Conservation (phyloP, 2,329 filamentous ascomycete genomes). For the Escovopsis sp. region DNA sequence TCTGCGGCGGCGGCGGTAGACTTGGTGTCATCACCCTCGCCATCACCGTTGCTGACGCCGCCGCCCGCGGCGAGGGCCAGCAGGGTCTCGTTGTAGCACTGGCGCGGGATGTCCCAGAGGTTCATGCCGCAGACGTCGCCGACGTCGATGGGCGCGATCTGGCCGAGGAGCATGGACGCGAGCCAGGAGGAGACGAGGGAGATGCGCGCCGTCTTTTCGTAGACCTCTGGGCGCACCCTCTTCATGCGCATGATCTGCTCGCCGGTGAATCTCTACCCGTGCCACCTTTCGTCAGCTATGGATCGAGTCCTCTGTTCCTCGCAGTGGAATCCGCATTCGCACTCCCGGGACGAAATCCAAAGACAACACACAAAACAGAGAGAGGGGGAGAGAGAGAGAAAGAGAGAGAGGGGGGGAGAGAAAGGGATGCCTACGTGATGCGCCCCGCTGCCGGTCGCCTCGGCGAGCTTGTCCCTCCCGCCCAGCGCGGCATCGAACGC, state of each 20-base stretch:
- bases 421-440: slow-evolving; percentile 59
- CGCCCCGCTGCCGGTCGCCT: slow-evolving; percentile 77
- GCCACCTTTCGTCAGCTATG: background rate
- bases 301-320: too few species aligned
- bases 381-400: slow-evolving; percentile 3
- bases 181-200: slow-evolving; percentile 93
- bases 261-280: slow-evolving; percentile 73
- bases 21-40: too few species aligned
- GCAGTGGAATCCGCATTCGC: too few species aligned
- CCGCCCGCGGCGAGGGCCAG: slow-evolving; percentile 60
- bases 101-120: slow-evolving; percentile 73
- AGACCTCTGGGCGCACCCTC: slow-evolving; percentile 65
- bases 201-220: slow-evolving; percentile 67
- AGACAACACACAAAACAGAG: background rate
- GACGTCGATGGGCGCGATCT: slow-evolving; percentile 79
- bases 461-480: slow-evolving; percentile 51
- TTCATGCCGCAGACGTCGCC: slow-evolving; percentile 95
- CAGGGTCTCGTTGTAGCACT: slow-evolving; percentile 59
- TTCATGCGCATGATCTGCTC: slow-evolving; percentile 87
- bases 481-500: slow-evolving; percentile 65
- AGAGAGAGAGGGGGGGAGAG: background rate
- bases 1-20: slow-evolving; percentile 15
- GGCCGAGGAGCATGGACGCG: slow-evolving; percentile 75
- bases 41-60: slow-evolving; percentile 23
- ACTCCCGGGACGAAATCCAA: too few species aligned